These are phyloP conservation scores for Ceratocystiopsis sp. DNA, from an alignment of 2,329 filamentous ascomycete genomes.

Conservation along the genomic window DNA sequence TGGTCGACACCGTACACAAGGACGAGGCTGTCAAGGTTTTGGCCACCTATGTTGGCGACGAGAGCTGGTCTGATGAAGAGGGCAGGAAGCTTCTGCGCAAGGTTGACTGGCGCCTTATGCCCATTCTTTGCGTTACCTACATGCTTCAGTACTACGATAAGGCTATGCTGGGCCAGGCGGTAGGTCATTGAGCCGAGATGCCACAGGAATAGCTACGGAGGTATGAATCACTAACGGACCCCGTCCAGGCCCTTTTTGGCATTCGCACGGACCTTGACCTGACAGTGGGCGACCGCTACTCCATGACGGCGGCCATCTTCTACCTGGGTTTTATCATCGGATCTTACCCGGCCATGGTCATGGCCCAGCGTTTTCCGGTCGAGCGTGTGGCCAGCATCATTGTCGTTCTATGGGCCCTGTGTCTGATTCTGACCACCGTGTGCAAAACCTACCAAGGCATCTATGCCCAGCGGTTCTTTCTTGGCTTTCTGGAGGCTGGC, in stretches of 20 bases:
- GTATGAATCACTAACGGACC: neutral
- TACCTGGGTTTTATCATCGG: slow-evolving; percentile 31
- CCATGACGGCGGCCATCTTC: slow-evolving; percentile 27
- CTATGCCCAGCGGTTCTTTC: slow-evolving; percentile 32
- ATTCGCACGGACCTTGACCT: slow-evolving; percentile 23
- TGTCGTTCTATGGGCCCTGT: slow-evolving; percentile 1
- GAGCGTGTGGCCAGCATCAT: slow-evolving; percentile 1
- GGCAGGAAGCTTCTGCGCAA: slow-evolving; percentile 11
- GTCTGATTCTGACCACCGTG: slow-evolving; percentile 20
- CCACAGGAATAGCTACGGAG: neutral
- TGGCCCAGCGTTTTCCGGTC: slow-evolving; percentile 2
- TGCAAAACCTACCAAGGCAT: slow-evolving; percentile 21
- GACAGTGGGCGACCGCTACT: slow-evolving; percentile 23
- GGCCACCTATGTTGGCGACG: slow-evolving; percentile 2
- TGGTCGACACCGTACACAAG: slow-evolving; percentile 2
- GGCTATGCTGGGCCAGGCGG: slow-evolving; percentile 11
- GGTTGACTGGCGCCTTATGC: slow-evolving; percentile 26
- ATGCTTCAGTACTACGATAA: slow-evolving; percentile 7
- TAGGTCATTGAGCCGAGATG: slow-evolving; percentile 19
- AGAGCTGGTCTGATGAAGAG: slow-evolving; percentile 1
- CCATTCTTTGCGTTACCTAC: slow-evolving; percentile 18
- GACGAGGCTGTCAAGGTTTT: slow-evolving; percentile 3
- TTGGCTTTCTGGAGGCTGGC: slow-evolving; percentile 37
- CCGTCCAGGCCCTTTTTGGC: slow-evolving; percentile 22
- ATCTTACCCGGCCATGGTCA: slow-evolving; percentile 22